Conservation (phyloP, 345 rosid genomes). For the Hibiscus syriacus region DNA sequence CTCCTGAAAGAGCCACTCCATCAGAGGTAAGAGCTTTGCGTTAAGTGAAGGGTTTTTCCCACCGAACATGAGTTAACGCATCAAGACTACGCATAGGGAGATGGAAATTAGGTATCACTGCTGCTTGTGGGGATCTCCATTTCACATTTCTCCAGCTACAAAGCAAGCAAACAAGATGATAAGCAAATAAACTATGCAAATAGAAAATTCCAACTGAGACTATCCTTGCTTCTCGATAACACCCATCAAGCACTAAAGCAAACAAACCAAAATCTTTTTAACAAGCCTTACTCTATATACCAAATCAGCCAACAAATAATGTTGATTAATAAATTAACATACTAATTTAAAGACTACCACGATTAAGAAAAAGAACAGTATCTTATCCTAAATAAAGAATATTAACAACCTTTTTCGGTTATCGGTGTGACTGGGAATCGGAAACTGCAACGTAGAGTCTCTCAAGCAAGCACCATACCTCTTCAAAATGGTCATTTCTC, state of each 20-base stretch:
- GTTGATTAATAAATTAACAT: neutral
- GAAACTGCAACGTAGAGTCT: constrained; percentile 27
- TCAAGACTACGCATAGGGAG: constrained; percentile 76
- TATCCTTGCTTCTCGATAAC: neutral
- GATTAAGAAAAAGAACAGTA: neutral
- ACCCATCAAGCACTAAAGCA: neutral
- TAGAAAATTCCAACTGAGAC: neutral
- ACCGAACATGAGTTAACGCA: constrained; percentile 52
- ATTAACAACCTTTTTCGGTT: constrained; percentile 33
- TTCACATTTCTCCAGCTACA: constrained; percentile 31
- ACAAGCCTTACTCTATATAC: neutral
- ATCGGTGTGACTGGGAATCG: constrained; percentile 22
- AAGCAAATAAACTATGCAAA: neutral
- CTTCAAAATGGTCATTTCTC: constrained; percentile 37
- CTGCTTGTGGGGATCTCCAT: constrained; percentile 60
- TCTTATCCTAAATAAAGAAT: neutral
- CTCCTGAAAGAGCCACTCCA: constrained; percentile 68
- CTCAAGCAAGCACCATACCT: constrained; percentile 30
- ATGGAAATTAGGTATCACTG: constrained; percentile 52
- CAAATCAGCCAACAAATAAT: neutral
- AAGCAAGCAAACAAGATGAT: neutral
- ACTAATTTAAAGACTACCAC: neutral
- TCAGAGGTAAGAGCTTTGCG: constrained; percentile 58
- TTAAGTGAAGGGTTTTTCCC: constrained; percentile 55
- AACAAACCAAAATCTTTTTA: neutral